Percentiles rank a stretch among this genome's conserved stretches.
These are phyloP conservation scores for Sclerospora graminicola DNA, from an alignment of 352 stramenopile species.

Conservation along the genomic window DNA sequence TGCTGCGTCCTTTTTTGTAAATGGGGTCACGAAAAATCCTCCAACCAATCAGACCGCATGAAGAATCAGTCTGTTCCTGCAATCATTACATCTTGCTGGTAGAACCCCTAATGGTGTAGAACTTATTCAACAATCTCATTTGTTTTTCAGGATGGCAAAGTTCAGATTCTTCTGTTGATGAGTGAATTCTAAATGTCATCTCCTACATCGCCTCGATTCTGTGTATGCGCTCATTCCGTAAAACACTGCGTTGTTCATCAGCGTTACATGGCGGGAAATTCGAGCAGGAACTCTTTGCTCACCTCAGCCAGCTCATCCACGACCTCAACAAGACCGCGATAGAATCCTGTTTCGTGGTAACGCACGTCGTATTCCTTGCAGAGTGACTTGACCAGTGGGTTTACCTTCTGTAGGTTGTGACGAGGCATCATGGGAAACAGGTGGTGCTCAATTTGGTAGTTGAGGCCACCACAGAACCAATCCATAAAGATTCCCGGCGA, in stretches of 20 bases:
- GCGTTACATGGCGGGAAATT: slow-evolving; percentile 96
- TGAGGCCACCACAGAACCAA: slow-evolving; percentile 97
- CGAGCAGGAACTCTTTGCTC: slow-evolving; percentile 90
- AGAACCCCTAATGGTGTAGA: too few species aligned
- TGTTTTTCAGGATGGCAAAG: too few species aligned
- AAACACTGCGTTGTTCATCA: slow-evolving; percentile 1
- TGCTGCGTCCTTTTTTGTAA: too few species aligned
- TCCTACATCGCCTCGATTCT: slow-evolving; percentile 13
- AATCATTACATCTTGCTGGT: too few species aligned
- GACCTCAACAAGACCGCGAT: slow-evolving; percentile 90
- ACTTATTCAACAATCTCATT: too few species aligned
- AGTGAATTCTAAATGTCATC: not conserved
- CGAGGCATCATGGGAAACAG: slow-evolving; percentile 96
- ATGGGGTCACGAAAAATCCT: too few species aligned
- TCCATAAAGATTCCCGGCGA: slow-evolving; percentile 90
- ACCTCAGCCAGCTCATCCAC: slow-evolving; percentile 90
- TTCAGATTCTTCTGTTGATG: slow-evolving; percentile 7
- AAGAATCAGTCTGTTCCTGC: too few species aligned
- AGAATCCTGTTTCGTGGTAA: slow-evolving; percentile 95
- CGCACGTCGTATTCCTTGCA: slow-evolving; percentile 95
- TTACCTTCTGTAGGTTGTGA: slow-evolving; percentile 91
- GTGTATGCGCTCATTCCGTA: slow-evolving; percentile 12
- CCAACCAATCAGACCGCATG: too few species aligned
- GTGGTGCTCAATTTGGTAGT: slow-evolving; percentile 99
- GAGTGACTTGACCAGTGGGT: slow-evolving; percentile 92